Percentiles rank a stretch among this genome's conserved stretches.
These are phyloP conservation scores for Cytospora schulzeri DNA, from an alignment of 2,329 filamentous ascomycete species.

Conservation along the genomic window DNA sequence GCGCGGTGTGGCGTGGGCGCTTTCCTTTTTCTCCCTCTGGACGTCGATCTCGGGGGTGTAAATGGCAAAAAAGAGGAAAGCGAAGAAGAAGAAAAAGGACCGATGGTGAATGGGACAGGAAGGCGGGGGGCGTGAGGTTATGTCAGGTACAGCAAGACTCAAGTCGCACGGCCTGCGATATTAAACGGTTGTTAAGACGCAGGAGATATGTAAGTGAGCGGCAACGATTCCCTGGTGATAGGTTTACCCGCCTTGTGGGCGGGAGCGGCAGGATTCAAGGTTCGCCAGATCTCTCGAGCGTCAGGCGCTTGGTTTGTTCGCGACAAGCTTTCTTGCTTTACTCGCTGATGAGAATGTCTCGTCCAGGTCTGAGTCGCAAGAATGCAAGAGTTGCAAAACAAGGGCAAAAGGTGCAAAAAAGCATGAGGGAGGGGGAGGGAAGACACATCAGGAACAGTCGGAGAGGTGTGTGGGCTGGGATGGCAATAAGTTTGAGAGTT, in stretches of 20 bases:
- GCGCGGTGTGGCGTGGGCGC: constrained; percentile 22
- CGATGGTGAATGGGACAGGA: constrained; percentile 10
- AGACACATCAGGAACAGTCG: constrained; percentile 28
- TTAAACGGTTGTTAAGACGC: constrained; percentile 34
- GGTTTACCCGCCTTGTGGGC: constrained; percentile 34
- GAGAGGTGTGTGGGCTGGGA: constrained; percentile 37
- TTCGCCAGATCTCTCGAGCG: constrained; percentile 28
- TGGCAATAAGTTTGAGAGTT: constrained; percentile 44
- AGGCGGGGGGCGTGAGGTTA: constrained; percentile 19
- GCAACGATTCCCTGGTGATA: constrained; percentile 33
- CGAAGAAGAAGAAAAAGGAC: constrained; percentile 21
- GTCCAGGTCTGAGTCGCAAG: constrained; percentile 18
- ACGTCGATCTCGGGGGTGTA: constrained; percentile 7
- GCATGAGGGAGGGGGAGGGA: constrained; percentile 26
- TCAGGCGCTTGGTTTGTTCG: constrained; percentile 42
- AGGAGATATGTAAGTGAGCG: constrained; percentile 38
- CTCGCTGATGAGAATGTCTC: constrained; percentile 17
- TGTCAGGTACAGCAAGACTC: constrained; percentile 26
- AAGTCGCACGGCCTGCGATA: constrained; percentile 29
- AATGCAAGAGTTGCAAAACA: constrained; percentile 13
- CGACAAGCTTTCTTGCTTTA: constrained; percentile 32
- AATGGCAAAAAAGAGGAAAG: constrained; percentile 20
- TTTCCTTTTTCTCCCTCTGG: constrained; percentile 6
- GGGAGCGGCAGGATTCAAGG: constrained; percentile 31
- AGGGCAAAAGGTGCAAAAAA: constrained; percentile 25